phyloP scores from a whole-genome alignment of 352 stramenopile genomes.

The Globisporangium paddicum region DNA sequence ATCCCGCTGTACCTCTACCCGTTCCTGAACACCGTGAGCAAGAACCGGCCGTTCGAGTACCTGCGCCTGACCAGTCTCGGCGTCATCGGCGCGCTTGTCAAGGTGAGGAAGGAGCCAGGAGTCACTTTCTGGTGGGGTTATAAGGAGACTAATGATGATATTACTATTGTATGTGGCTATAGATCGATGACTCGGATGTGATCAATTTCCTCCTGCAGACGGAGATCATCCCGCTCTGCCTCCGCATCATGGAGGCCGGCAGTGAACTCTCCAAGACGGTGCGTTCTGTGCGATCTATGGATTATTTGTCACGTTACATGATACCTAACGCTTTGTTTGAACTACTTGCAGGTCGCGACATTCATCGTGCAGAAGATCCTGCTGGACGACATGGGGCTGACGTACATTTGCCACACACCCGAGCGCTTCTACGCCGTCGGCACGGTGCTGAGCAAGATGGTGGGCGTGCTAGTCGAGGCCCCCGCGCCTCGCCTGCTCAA shows the following conservation, averaged over 20 bases:
- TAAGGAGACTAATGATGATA: neutral
- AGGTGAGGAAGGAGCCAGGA: constrained; percentile 35
- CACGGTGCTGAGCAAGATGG: constrained; percentile 97
- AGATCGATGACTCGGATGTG: constrained; percentile 98
- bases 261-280: constrained; percentile 97
- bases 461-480: constrained; percentile 90
- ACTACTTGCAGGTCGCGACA: constrained; percentile 88
- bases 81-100: constrained; percentile 99
- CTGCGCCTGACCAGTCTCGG: constrained; percentile 96
- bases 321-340: neutral
- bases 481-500: constrained; percentile 96
- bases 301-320: neutral
- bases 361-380: constrained; percentile 99
- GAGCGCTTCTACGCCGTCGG: constrained; percentile 90
- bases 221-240: constrained; percentile 98
- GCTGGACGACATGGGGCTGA: constrained; percentile 97
- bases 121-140: neutral
- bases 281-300: neutral
- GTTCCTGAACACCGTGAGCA: constrained; percentile 98
- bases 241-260: constrained; percentile 99
- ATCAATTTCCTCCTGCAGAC: constrained; percentile 99
- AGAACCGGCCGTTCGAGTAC: constrained; percentile 99
- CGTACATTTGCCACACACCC: constrained; percentile 98
- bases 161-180: neutral
- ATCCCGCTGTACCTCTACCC: constrained; percentile 99